Evolutionary conservation across 2,329 filamentous ascomycete species (phyloP).

Genomic region (Aureobasidium vineae): DNA sequence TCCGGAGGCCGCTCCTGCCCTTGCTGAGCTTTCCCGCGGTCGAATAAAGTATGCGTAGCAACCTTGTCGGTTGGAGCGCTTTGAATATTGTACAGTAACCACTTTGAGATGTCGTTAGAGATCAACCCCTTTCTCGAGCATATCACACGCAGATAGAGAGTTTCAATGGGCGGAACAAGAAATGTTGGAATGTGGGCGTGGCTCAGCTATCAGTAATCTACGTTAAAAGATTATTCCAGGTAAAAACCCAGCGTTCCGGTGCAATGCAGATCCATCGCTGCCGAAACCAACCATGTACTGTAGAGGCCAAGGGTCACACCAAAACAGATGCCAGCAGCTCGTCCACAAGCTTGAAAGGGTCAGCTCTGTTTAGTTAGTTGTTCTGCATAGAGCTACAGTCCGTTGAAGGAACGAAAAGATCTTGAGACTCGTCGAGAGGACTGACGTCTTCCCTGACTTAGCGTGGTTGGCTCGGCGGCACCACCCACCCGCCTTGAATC

Average conservation of each 20-base stretch:
- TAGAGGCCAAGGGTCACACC: neutral
- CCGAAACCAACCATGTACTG: neutral
- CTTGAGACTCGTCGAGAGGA: neutral
- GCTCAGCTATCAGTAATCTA: neutral
- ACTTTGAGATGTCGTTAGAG: neutral
- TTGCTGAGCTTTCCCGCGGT: neutral
- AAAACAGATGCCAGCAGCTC: conserved; percentile 1
- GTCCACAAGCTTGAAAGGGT: neutral
- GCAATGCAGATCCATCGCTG: conserved; percentile 7
- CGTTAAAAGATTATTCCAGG: neutral
- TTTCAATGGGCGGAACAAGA: neutral
- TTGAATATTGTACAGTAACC: neutral
- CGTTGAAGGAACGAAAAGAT: neutral
- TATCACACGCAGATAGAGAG: neutral
- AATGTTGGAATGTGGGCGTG: neutral
- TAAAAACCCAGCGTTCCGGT: conserved; percentile 9
- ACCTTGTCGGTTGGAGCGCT: neutral
- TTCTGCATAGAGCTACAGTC: neutral
- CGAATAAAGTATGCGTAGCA: neutral
- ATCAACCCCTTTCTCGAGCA: neutral
- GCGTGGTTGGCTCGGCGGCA: neutral
- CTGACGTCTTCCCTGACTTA: neutral
- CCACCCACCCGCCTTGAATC: neutral
- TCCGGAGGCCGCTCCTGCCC: neutral
- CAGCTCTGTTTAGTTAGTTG: neutral